These are phyloP conservation scores for Talaromyces liani DNA, from an alignment of 495 filamentous ascomycete species.

Conservation along the genomic window DNA sequence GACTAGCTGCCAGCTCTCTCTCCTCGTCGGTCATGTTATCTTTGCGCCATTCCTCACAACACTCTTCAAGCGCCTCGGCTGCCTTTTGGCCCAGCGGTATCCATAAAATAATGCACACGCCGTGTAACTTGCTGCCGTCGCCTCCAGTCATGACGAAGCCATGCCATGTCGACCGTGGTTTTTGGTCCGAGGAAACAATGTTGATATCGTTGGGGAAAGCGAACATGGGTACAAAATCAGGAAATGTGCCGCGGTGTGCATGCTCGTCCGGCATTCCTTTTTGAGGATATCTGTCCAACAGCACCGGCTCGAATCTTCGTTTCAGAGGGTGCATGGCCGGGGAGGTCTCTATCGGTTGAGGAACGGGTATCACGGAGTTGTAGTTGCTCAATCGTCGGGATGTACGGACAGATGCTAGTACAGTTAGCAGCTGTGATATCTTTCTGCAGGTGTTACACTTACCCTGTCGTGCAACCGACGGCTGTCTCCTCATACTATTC, in stretches of 20 bases:
- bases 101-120: slow-evolving; percentile 88
- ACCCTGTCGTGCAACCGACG: slow-evolving; percentile 71
- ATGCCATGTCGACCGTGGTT: slow-evolving; percentile 93
- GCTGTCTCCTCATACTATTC: slow-evolving; percentile 89
- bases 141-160: slow-evolving; percentile 96
- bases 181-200: slow-evolving; percentile 90
- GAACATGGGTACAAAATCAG: slow-evolving; percentile 98
- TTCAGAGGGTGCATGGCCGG: slow-evolving; percentile 96
- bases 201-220: slow-evolving; percentile 97
- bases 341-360: slow-evolving; percentile 79
- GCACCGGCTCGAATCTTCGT: slow-evolving; percentile 85
- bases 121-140: slow-evolving; percentile 86
- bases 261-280: slow-evolving; percentile 74
- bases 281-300: slow-evolving; percentile 88
- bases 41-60: slow-evolving; percentile 89
- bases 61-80: slow-evolving; percentile 80
- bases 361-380: slow-evolving; percentile 92
- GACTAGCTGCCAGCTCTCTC: slow-evolving; percentile 83
- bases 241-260: slow-evolving; percentile 77
- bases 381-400: slow-evolving; percentile 91
- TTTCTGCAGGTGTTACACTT: slow-evolving; percentile 23
- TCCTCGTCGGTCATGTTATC: slow-evolving; percentile 96
- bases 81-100: slow-evolving; percentile 74
- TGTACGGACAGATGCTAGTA: slow-evolving; percentile 77
- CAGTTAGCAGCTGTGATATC: not conserved